Base-by-base conservation (phyloP, 208 protist genomes). In the Acanthamoeba royreba region DNA sequence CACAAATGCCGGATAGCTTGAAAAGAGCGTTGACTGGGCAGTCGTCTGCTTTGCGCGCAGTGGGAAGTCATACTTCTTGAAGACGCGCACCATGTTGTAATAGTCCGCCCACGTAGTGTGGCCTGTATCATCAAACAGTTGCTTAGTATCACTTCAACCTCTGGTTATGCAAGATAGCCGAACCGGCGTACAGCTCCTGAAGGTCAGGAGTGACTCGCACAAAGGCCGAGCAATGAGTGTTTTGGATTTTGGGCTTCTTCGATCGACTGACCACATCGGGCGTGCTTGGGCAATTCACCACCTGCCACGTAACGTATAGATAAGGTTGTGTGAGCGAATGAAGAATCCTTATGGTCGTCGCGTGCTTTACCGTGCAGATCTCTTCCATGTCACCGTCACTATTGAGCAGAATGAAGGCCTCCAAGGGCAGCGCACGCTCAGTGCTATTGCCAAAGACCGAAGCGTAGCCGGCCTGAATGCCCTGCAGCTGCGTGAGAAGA, bases 1-100 rank as follows among this genome's bases (percentile, higher is more conserved):
- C 17, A 98, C 52, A 28, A 97, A 63, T 7, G 96, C 98, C 55
- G 98, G 97, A 92, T 97, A 98, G 17, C 92, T 94, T 22, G 96
- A 97, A 94, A 98, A 98, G 31, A 98, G 94, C 13, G 74, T 93
- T 5, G 43, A 79, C 13, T 92, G 43, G 13, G 45, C 74, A 2
- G 15, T 42, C 9, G 66, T 94, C 25, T 92, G 79, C 8, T 35
- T 4, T 22, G 74, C 74, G 46, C 42, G 53, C 25, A 92, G 81
- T 19, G 33, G 83, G 31, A 97, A 93, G 22, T 63, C 49, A 79
- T 97, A 98, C 53, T 93, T 95, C 94, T 98, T 97, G 94, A 97
- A 97, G 45, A 96, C 79, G 33, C 97, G 93, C 63, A 96, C 43
- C 96, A 97, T 98, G 49, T 94, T 81, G 61, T 95, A 96, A 40